Evolutionary conservation across 768 basidiomycete genomes (phyloP), one percentile per base, ranked within the genome.

Genomic region (Pleurotus cornucopiae): DNA sequence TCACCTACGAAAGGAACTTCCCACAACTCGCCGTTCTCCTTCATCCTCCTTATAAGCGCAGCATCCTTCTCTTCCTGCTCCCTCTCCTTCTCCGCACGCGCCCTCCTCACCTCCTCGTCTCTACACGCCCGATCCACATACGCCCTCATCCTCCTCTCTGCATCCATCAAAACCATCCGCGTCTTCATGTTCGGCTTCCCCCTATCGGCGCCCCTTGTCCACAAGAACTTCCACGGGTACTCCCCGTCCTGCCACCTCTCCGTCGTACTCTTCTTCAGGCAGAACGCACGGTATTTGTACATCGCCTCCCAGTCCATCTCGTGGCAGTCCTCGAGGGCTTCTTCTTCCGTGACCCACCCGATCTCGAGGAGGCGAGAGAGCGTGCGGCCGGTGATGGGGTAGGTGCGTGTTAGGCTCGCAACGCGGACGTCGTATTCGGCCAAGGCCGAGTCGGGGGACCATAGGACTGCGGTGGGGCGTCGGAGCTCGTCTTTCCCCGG

Each of bases 371-470:
- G 64, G 4, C 76, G 68, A 0, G 73, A 67, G 7, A 76, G 60
- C 2, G 66, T 68, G 46, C 71, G 73, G 6, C 76, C 77, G 2
- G 64, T 43, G 12, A 80, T 66, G 2, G 77, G 69, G 13, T 63
- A 55, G 1, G 56, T 64, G 26, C 73, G 70, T 0, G 65, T 63
- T 1, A 53, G 16, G 26, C 70, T 67, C 2, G 63, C 40, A 53
- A 76, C 67, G 1, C 73, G 69, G 54, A 69, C 76, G 23, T 79
- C 77, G 49, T 69, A 70, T 53, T 79, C 76, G 3, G 69, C 62
- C 5, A 79, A 62, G 6, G 62, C 74, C 23, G 63, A 64, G 55
- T 65, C 69, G 13, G 67, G 76, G 57, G 77, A 73, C 46, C 76
- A 79, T 4, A 73, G 63, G 49, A 76, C 76, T 2, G 68, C 56